These are phyloP conservation scores for Hericium alpestre DNA, from an alignment of 768 basidiomycete genomes.

Conservation along the genomic window DNA sequence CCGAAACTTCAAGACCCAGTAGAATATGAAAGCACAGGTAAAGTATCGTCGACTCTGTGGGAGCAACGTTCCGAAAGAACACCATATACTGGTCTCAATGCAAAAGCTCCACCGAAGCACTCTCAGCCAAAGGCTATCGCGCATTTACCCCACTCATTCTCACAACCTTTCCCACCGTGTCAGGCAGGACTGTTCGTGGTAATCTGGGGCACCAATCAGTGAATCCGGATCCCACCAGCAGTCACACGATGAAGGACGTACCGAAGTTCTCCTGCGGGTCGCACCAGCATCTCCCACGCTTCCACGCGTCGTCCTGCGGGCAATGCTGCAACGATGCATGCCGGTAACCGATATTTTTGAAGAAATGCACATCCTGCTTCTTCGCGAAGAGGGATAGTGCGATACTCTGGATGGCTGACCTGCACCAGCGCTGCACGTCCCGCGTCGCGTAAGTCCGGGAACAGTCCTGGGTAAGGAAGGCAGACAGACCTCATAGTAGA, in stretches of 20 bases:
- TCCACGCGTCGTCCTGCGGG: conserved; percentile 1
- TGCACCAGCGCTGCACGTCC: not conserved
- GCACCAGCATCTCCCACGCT: not conserved
- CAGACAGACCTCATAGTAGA: conserved; percentile 5
- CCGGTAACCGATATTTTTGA: conserved; percentile 1
- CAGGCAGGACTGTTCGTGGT: conserved; percentile 1
- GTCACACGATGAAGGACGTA: not conserved
- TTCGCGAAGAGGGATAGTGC: conserved; percentile 3
- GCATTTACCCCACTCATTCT: not conserved
- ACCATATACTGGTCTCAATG: too few relatives aligned
- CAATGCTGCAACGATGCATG: conserved; percentile 1
- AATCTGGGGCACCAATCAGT: not conserved
- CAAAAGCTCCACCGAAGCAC: too few relatives aligned
- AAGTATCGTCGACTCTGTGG: too few relatives aligned
- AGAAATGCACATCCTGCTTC: not conserved
- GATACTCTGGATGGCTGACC: not conserved
- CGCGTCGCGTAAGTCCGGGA: not conserved
- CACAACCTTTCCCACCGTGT: not conserved
- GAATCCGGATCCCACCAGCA: too few relatives aligned
- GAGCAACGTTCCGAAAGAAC: too few relatives aligned
- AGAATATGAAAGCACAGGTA: too few relatives aligned
- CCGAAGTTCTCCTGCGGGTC: conserved; percentile 1
- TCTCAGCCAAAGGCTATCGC: too few relatives aligned
- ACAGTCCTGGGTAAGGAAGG: not conserved
- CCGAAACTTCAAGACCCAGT: too few relatives aligned